These are phyloP conservation scores for Pseudopyricularia javanii DNA, from an alignment of 2,329 filamentous ascomycete genomes.

Conservation along the genomic window DNA sequence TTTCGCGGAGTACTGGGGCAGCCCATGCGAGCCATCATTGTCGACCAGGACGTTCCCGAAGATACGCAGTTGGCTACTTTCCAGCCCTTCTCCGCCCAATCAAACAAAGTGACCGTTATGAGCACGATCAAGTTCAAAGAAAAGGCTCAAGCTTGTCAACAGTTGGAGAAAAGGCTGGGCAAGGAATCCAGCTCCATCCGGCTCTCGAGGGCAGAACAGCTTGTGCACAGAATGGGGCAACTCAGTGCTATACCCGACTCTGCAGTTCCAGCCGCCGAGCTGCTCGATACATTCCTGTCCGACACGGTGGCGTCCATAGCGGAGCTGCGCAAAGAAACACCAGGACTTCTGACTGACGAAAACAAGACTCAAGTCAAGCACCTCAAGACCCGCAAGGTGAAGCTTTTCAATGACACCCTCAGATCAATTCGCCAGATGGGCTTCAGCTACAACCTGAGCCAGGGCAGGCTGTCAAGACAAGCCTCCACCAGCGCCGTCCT, in stretches of 20 bases:
- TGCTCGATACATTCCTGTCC: conserved; percentile 56
- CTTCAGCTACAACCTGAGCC: conserved; percentile 69
- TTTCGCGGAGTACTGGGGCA: conserved; percentile 71
- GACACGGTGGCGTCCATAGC: conserved; percentile 56
- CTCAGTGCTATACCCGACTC: conserved; percentile 40
- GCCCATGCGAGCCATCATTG: conserved; percentile 55
- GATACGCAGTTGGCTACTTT: conserved; percentile 15
- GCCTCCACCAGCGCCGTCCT: conserved; percentile 59
- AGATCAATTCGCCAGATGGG: conserved; percentile 81
- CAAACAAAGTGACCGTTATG: not conserved
- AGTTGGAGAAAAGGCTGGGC: conserved; percentile 23
- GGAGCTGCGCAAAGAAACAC: conserved; percentile 74
- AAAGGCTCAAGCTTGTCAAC: conserved; percentile 18
- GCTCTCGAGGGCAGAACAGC: conserved; percentile 57
- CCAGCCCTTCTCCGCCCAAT: not conserved
- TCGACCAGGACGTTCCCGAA: conserved; percentile 43
- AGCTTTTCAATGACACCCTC: conserved; percentile 79
- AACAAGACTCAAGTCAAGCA: conserved; percentile 78
- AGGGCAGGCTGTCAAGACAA: conserved; percentile 62
- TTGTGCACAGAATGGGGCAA: conserved; percentile 43
- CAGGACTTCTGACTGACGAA: conserved; percentile 67
- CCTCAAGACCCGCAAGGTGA: conserved; percentile 80
- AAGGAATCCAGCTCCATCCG: conserved; percentile 36
- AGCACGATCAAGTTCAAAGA: conserved; percentile 13
- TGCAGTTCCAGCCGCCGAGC: conserved; percentile 41